Evolutionary conservation across 768 basidiomycete species (phyloP).

Genomic region (Pleurotus djamor): DNA sequence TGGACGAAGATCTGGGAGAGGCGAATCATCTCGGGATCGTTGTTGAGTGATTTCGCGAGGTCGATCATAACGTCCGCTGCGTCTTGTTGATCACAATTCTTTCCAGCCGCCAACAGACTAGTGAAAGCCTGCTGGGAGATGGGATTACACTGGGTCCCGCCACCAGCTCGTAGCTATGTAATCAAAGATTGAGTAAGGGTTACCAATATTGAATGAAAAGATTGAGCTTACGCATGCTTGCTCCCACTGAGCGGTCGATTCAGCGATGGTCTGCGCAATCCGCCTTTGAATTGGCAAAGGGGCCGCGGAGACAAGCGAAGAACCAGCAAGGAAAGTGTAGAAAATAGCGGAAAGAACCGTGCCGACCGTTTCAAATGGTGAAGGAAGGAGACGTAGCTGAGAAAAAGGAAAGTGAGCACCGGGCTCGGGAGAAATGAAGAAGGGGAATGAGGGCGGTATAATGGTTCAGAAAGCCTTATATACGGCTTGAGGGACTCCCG

Average conservation of each 20-base stretch:
- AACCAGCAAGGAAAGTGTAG: conserved; percentile 24
- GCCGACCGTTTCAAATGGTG: conserved; percentile 8
- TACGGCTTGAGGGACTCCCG: no score
- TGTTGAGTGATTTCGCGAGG: conserved; percentile 39
- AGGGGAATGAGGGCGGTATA: neutral
- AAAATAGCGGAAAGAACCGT: conserved; percentile 25
- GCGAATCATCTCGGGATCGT: conserved; percentile 39
- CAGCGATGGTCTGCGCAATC: conserved; percentile 45
- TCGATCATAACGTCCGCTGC: conserved; percentile 47
- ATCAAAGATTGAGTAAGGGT: neutral
- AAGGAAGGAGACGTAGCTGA: neutral
- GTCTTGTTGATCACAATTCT: conserved; percentile 44
- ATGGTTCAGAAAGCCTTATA: no score
- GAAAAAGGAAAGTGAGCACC: neutral
- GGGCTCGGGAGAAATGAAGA: neutral
- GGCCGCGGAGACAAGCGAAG: conserved; percentile 22
- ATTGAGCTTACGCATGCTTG: conserved; percentile 44
- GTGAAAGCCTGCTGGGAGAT: conserved; percentile 41
- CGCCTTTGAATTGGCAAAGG: conserved; percentile 40
- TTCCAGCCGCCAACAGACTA: conserved; percentile 44
- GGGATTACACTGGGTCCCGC: conserved; percentile 42
- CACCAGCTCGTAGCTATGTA: conserved; percentile 38
- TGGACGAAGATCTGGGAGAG: conserved; percentile 47
- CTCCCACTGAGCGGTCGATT: conserved; percentile 48
- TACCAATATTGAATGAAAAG: neutral